Base-by-base conservation (phyloP, 2,329 filamentous ascomycete genomes). In the Penicillium sumatraense region DNA sequence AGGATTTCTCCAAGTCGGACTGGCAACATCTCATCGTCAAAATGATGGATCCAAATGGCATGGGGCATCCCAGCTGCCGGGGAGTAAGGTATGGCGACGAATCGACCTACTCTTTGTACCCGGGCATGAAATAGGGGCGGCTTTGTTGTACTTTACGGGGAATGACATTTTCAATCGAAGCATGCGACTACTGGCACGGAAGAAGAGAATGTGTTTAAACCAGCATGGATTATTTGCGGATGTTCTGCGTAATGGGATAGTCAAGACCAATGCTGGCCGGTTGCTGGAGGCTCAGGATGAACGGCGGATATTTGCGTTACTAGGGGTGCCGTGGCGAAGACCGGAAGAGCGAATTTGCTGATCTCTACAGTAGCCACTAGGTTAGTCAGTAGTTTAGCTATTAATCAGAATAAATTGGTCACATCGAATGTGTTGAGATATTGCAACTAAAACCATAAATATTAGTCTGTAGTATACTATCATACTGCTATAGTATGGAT, bases 91-190 rank as follows among this genome's bases (percentile, higher is more conserved):
- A 1, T 96, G 91, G 92, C 83, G 92, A 8, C 84, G 92, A 2
- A 88, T 97, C 57, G 93, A 97, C 69, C 83, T 97, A 18, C 78
- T 97, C 1, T 82, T 96, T 3, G 93, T 96, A 1, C 92, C 93
- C 0, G 86, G 87, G 62, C 79, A 83, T 2, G 88, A 96, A 72
- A 81, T 91, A 48, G 93, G 93, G 1, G 93, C 90, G 0, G 92
- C 93, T 0, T 71, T 97, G 58, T 83, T 97, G n/a, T 97, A 97
- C 69, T 98, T 97, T 68, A 97, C 93, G 0, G 93, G 93, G 1
- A 95, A 97, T 63, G 93, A 96, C 69, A 89, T 96, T 29, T 97
- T 97, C 77, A 97, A 97, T 72, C 81, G 93, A 14, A 96, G 90
- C 68, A 84, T 97, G 71, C 79, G 93, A 60, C 75, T 96, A 14